Base-by-base conservation (phyloP, 805 yeast genomes). In the Sungouiozyma intestinalis region DNA sequence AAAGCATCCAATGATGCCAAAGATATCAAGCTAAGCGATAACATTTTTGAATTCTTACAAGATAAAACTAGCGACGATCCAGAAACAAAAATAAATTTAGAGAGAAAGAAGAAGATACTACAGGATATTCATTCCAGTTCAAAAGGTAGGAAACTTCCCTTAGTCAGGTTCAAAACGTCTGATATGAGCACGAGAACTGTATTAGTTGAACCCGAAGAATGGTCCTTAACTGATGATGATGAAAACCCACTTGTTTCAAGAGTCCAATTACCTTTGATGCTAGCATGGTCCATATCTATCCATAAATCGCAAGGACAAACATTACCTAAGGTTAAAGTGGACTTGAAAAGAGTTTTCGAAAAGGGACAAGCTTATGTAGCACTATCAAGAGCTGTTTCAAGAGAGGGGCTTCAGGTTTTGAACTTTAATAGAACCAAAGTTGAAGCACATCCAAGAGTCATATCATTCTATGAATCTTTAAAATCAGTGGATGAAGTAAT, bases 241-340 rank as follows among this genome's bases (percentile, higher is more conserved):
- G 85, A 81, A 16, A 68, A 68, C 7, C 75, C 81, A 0, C 50
- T 85, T 13, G 95, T 85, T 1, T 69, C 81, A 2, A 69, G 97
- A 52, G 68, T 71, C 0, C 98, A 92, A 55, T 51, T 92, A 2
- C 98, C 98, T 0, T 64, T 92, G 41, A 79, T 90, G 52, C 66
- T 88, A n/a, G 95, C 98, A 0, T 92, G 97, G 97, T 87, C 98
- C 0, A 63, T 92, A 36, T 87, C 97, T 0, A 88, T 92, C 36
- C 98, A 92, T 58, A 90, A 92, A 64, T 79, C 97, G 0, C 98
- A 90, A 60, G 98, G 98, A 1, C 88, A 90, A 62, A 84, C 97
- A 0, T 62, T 87, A 36, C 78, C 81, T 3, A 70, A 74, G 42
- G 87, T 85, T 3, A 73, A 73, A 47, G 95, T 90, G 4, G 94